These are phyloP conservation scores for Schwanniomyces occidentalis DNA, from an alignment of 805 yeast species.

Conservation along the genomic window DNA sequence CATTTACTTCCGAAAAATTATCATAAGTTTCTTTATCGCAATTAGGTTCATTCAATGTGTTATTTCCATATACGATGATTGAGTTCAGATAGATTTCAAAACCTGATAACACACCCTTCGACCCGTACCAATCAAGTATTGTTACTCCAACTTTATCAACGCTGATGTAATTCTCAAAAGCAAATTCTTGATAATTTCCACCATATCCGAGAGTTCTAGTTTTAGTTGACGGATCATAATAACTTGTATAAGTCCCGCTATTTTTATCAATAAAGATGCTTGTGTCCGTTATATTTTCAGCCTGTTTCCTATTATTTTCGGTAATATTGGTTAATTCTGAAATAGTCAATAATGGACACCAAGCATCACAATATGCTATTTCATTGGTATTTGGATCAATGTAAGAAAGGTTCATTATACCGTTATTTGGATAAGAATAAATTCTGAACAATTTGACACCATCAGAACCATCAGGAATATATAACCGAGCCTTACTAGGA, in stretches of 20 bases:
- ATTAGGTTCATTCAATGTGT: slow-evolving; percentile 64
- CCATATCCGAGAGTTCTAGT: slow-evolving; percentile 44
- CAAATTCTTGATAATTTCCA: slow-evolving; percentile 72
- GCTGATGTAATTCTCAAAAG: slow-evolving; percentile 66
- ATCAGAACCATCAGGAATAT: slow-evolving; percentile 53
- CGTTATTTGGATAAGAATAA: slow-evolving; percentile 72
- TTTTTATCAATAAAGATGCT: slow-evolving; percentile 34
- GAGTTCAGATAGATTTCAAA: slow-evolving; percentile 66
- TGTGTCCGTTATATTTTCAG: slow-evolving; percentile 21
- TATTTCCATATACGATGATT: slow-evolving; percentile 69
- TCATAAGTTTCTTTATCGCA: slow-evolving; percentile 42
- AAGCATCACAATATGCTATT: slow-evolving; percentile 75
- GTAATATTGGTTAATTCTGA: slow-evolving; percentile 32
- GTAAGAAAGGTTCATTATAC: slow-evolving; percentile 91
- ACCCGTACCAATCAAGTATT: slow-evolving; percentile 68
- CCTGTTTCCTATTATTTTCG: slow-evolving; percentile 21
- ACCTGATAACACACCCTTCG: slow-evolving; percentile 67
- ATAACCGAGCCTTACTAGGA: slow-evolving; percentile 75
- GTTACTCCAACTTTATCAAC: slow-evolving; percentile 64
- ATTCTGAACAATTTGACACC: slow-evolving; percentile 69
- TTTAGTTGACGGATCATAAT: slow-evolving; percentile 33
- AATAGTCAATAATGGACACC: slow-evolving; percentile 69
- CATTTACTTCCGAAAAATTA: slow-evolving; percentile 28
- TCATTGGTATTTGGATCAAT: slow-evolving; percentile 68
- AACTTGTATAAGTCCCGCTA: slow-evolving; percentile 36